Conservation (phyloP, 495 filamentous ascomycete genomes). For the Viridothelium virens region DNA sequence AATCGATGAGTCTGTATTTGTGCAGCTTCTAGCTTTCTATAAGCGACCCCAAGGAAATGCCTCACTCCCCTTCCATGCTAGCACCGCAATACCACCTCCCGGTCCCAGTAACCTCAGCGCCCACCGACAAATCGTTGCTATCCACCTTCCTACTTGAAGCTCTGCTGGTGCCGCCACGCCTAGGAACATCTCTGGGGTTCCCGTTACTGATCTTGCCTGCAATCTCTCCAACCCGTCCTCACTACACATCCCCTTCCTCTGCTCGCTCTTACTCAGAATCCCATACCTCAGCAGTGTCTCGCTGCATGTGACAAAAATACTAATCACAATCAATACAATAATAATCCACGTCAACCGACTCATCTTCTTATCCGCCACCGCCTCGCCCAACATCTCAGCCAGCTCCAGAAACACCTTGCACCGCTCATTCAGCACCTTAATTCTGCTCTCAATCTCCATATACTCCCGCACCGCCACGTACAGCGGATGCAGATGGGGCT, state of each 20-base stretch:
- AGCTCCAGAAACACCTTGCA: constrained; percentile 96
- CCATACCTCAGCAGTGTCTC: constrained; percentile 85
- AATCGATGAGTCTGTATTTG: no score
- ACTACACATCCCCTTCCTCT: constrained; percentile 40
- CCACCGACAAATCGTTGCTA: constrained; percentile 1
- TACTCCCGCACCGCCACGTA: constrained; percentile 95
- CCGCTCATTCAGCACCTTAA: constrained; percentile 91
- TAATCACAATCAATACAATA: constrained; percentile 84
- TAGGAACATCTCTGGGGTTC: not conserved
- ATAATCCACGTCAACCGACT: constrained; percentile 95
- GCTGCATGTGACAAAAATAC: constrained; percentile 79
- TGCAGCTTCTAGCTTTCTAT: not conserved
- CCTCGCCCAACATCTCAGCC: constrained; percentile 88
- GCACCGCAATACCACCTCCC: not conserved
- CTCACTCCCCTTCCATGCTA: constrained; percentile 7
- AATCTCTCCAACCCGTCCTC: not conserved
- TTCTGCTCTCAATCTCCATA: constrained; percentile 90
- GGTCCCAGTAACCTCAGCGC: constrained; percentile 3
- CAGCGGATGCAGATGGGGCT: constrained; percentile 88
- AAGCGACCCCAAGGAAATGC: not conserved
- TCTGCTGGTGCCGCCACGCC: not conserved
- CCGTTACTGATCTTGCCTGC: not conserved
- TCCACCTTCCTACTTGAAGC: not conserved
- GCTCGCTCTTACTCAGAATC: constrained; percentile 50
- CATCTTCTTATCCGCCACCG: constrained; percentile 88